These are phyloP conservation scores for Trametes punicea DNA, from an alignment of 768 basidiomycete genomes.

Conservation along the genomic window DNA sequence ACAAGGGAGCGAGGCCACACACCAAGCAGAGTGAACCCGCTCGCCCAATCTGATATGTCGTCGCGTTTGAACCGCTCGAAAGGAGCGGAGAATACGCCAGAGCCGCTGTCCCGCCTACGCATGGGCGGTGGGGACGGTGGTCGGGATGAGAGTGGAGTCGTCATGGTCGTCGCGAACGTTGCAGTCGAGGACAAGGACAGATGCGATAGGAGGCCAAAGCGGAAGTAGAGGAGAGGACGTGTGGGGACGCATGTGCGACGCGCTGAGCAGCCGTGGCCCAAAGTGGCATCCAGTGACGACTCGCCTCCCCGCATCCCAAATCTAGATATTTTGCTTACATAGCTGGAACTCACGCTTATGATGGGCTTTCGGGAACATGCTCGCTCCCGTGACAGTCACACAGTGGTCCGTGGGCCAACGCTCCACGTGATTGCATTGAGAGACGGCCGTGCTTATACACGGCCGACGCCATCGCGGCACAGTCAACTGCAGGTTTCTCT, in stretches of 20 bases:
- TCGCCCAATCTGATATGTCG: conserved; percentile 71
- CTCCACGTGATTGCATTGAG: conserved; percentile 16
- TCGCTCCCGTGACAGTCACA: background rate
- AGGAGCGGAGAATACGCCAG: conserved; percentile 60
- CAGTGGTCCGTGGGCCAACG: background rate
- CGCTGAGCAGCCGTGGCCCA: conserved; percentile 9
- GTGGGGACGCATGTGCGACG: conserved; percentile 17
- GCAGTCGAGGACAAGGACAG: background rate
- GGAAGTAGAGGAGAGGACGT: conserved; percentile 1
- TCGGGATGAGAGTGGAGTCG: conserved; percentile 26
- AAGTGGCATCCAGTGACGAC: conserved; percentile 11
- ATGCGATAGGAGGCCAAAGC: background rate
- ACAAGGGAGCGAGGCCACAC: conserved; percentile 21
- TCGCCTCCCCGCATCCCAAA: conserved; percentile 3
- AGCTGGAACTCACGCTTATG: background rate
- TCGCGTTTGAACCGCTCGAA: conserved; percentile 76
- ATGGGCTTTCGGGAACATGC: background rate
- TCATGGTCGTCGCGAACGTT: conserved; percentile 10
- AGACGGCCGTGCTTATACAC: conserved; percentile 10
- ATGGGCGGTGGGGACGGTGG: conserved; percentile 37
- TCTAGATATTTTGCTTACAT: conserved; percentile 1
- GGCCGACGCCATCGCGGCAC: conserved; percentile 18
- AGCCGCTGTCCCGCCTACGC: conserved; percentile 31
- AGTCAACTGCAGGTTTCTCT: conserved; percentile 11
- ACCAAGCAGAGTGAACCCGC: conserved; percentile 87